Evolutionary conservation across 371 early-diverging fungal species (phyloP), one percentile per base, ranked within the genome.

Genomic region (Blyttiomyces sp.): DNA sequence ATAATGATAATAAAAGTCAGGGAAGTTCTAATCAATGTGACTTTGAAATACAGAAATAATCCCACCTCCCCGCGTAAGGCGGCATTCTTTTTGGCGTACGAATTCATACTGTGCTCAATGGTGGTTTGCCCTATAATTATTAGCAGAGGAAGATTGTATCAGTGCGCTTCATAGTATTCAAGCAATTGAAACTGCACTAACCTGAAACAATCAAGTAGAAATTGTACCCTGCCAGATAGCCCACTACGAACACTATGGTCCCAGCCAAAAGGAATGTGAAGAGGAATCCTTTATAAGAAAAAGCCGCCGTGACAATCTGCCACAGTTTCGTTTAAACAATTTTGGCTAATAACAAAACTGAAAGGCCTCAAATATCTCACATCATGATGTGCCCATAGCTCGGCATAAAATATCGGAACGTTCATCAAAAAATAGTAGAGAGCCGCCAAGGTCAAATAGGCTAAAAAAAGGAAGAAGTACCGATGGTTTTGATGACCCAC

Each of bases 401-500:
- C 48, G 32, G 44, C 32, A 33, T 49, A 54, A 34, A 69, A 65
- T 19, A 73, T 45, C 31, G 34, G 46, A 17, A 64, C 26, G n/a
- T 69, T 67, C 21, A 80, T 75, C n/a, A 72, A 16, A 17, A 78
- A 79, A 73, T 83, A 91, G 72, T 88, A 89, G 3, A 72, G 39
- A 26, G 85, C 83, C 5, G 81, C 82, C 13, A 84, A 26, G 2
- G 83, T 69, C 55, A 88, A 59, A 60, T 87, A 86, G 9, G 84
- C 76, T 76, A 91, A 79, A 57, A 92, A 92, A 55, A 92, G 74
- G 44, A 84, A 72, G 73, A 92, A 92, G 73, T 88, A 90, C 4
- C 91, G 80, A 70, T 92, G 89, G 68, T 92, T 92, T 60, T 74
- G 76, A 67, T 86, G 85, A 2, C 92, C 92, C 42, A 92, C 92